Percentiles rank a stretch among this genome's conserved stretches.
phyloP scores from a whole-genome alignment of 257 asterid genomes.

The Rubia yunnanensis region DNA sequence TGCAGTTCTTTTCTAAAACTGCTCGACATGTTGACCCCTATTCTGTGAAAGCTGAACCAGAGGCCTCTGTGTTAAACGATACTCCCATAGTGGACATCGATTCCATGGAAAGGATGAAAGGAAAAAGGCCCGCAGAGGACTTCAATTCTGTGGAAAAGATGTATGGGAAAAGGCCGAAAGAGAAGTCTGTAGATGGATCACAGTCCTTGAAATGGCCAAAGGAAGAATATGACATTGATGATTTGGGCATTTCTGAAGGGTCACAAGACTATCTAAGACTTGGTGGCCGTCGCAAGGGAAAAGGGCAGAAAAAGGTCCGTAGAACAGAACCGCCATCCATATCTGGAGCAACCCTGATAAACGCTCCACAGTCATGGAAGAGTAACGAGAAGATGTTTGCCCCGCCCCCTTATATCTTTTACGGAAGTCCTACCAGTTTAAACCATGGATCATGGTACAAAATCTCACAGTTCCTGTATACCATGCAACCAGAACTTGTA shows the following conservation, averaged over 20 bases:
- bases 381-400: slow-evolving; percentile 38
- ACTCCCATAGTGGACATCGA: slow-evolving; percentile 29
- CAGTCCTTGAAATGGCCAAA: slow-evolving; percentile 44
- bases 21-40: slow-evolving; percentile 16
- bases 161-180: slow-evolving; percentile 65
- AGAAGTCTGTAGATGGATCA: slow-evolving; percentile 28
- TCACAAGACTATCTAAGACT: slow-evolving; percentile 32
- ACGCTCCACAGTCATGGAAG: slow-evolving; percentile 36
- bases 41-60: slow-evolving; percentile 56
- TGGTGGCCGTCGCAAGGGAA: slow-evolving; percentile 16
- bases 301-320: slow-evolving; percentile 22
- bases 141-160: slow-evolving; percentile 37
- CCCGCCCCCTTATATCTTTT: slow-evolving; percentile 75
- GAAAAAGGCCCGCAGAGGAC: slow-evolving; percentile 22
- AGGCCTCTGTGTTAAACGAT: slow-evolving; percentile 32
- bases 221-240: slow-evolving; percentile 33
- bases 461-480: slow-evolving; percentile 60
- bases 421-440: slow-evolving; percentile 44
- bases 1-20: slow-evolving; percentile 28
- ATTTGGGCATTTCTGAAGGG: slow-evolving; percentile 26
- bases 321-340: slow-evolving; percentile 23
- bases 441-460: slow-evolving; percentile 60
- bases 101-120: slow-evolving; percentile 43
- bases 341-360: slow-evolving; percentile 28
- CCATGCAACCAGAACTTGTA: slow-evolving; percentile 66